phyloP scores from a whole-genome alignment of 495 filamentous ascomycete genomes.

The Xylaria scruposa region DNA sequence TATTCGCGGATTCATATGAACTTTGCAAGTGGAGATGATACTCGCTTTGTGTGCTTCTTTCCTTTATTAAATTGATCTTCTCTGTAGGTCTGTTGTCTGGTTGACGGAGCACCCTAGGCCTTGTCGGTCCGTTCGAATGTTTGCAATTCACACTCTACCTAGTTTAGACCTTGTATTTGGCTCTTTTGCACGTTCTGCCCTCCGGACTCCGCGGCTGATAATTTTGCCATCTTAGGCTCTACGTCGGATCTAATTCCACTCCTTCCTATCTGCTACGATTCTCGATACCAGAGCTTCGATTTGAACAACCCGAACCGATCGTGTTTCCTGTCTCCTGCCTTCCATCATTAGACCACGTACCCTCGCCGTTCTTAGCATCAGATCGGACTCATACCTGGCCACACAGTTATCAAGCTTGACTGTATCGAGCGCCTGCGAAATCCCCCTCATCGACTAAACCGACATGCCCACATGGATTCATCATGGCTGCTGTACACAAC shows the following conservation, averaged over 20 bases:
- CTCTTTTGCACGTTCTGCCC: background rate
- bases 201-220: background rate
- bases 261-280: background rate
- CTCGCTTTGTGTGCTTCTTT: background rate
- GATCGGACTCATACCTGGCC: background rate
- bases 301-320: background rate
- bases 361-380: background rate
- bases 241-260: background rate
- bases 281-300: background rate
- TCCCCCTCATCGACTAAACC: constrained; percentile 4
- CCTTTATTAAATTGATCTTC: background rate
- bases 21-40: background rate
- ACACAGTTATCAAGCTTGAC: too few relatives aligned
- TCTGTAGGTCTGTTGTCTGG: background rate
- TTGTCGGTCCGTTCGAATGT: background rate
- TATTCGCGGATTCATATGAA: background rate
- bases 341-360: background rate
- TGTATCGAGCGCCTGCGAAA: background rate
- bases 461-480: constrained; percentile 35
- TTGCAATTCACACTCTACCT: background rate
- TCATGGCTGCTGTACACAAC: constrained; percentile 31
- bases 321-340: background rate
- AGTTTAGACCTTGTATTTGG: background rate
- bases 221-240: background rate
- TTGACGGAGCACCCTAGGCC: background rate